Evolutionary conservation across 139 green algal species (phyloP).

Genomic region (Tetratostichococcus sp.): DNA sequence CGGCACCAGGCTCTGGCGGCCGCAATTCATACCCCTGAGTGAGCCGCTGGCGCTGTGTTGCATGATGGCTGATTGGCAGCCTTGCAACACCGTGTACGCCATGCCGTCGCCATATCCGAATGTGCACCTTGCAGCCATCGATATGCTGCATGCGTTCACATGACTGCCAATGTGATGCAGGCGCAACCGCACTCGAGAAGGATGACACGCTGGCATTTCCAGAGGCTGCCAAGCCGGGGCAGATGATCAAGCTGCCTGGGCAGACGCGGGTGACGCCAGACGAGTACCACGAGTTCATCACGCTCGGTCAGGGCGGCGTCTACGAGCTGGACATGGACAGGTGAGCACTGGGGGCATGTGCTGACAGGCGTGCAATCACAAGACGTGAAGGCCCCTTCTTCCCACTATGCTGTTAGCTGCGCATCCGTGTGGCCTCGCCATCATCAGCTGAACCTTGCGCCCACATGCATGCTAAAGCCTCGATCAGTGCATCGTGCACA

Average conservation of each 20-base stretch:
- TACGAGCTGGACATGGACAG: conserved; percentile 77
- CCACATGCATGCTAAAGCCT: no score
- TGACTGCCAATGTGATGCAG: neutral
- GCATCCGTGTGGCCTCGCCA: no score
- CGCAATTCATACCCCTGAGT: neutral
- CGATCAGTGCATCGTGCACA: conserved; percentile 18
- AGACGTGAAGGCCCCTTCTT: no score
- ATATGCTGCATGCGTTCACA: no score
- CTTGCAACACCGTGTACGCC: no score
- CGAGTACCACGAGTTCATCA: conserved; percentile 88
- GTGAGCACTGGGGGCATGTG: conserved; percentile 9
- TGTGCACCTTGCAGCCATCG: no score
- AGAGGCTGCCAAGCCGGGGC: conserved; percentile 31
- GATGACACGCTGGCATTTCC: neutral
- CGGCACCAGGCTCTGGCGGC: neutral
- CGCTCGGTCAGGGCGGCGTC: conserved; percentile 83
- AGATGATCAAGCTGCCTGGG: conserved; percentile 75
- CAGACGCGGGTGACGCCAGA: conserved; percentile 77
- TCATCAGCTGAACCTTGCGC: no score
- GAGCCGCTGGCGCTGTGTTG: no score
- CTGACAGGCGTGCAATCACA: no score
- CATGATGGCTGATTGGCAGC: no score
- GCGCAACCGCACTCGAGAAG: neutral
- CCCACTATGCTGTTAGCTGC: no score
- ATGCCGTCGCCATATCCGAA: neutral